These are phyloP conservation scores for Helicostylum pulchrum DNA, from an alignment of 192 early-diverging fungal genomes.

Conservation along the genomic window DNA sequence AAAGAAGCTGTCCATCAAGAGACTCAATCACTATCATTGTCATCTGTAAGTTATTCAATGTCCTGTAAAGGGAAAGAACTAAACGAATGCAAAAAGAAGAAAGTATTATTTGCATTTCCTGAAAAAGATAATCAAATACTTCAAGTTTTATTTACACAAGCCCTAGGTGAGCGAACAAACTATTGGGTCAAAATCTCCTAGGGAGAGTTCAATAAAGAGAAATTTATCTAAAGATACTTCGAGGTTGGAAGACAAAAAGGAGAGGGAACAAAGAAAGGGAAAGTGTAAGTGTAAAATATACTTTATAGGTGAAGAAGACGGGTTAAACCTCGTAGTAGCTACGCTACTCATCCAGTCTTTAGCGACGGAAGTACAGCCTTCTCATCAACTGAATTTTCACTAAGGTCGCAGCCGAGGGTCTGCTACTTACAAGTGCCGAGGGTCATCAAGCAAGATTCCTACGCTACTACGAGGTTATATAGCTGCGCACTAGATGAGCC, in stretches of 20 bases:
- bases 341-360: constrained; percentile 9
- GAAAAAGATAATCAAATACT: constrained; percentile 4
- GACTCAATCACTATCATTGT: not conserved
- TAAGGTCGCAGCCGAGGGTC: constrained; percentile 13
- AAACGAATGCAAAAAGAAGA: constrained; percentile 4
- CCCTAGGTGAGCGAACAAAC: not conserved
- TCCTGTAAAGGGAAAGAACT: not conserved
- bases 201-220: not conserved
- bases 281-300: constrained; percentile 4
- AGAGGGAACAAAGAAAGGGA: constrained; percentile 4
- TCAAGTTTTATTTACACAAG: constrained; percentile 3
- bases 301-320: constrained; percentile 4
- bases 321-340: constrained; percentile 5
- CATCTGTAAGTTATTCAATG: constrained; percentile 2
- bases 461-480: too few species aligned
- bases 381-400: constrained; percentile 6
- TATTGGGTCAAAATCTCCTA: constrained; percentile 2
- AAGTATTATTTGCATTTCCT: not conserved
- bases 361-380: not conserved
- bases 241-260: constrained; percentile 4
- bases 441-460: constrained; percentile 16
- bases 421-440: constrained; percentile 2
- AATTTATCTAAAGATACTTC: constrained; percentile 4
- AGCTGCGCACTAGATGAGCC: too few species aligned
- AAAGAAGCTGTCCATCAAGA: constrained; percentile 2